phyloP scores from a whole-genome alignment of 192 early-diverging fungal species.

The Backusella morwellensis region DNA sequence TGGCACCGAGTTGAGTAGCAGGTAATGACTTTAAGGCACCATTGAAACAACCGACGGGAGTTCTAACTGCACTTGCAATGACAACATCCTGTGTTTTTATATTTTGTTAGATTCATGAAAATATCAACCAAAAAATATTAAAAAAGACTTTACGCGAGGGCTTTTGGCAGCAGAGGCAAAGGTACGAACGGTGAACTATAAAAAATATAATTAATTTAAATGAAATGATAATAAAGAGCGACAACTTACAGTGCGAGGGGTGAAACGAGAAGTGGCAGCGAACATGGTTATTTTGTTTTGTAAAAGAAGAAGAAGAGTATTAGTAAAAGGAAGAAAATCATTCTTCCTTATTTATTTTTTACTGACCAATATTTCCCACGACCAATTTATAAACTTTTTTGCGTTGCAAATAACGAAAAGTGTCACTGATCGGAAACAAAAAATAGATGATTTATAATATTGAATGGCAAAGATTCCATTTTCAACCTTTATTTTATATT shows the following conservation, averaged over 20 bases:
- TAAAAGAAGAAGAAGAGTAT: conserved; percentile 1
- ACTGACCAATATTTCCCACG: neutral
- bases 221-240: neutral
- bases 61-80: conserved; percentile 75
- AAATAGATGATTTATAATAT: neutral
- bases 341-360: neutral
- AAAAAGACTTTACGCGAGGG: conserved; percentile 20
- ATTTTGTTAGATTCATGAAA: neutral
- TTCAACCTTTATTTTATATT: neutral
- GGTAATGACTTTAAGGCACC: conserved; percentile 82
- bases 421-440: neutral
- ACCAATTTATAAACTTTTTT: neutral
- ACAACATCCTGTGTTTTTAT: conserved; percentile 46
- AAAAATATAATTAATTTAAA: neutral
- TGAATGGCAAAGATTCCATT: neutral
- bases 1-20: conserved; percentile 83
- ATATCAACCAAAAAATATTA: neutral
- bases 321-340: neutral
- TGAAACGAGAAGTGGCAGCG: conserved; percentile 8
- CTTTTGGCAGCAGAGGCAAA: conserved; percentile 26
- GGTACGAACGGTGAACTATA: conserved; percentile 14
- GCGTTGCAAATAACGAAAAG: neutral
- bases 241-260: conserved; percentile 14
- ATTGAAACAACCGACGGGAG: conserved; percentile 90
- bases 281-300: conserved; percentile 5